Evolutionary conservation across 2,329 filamentous ascomycete genomes (phyloP), one percentile per base, ranked within the genome.

Genomic region (Pochonia chlamydosporia): DNA sequence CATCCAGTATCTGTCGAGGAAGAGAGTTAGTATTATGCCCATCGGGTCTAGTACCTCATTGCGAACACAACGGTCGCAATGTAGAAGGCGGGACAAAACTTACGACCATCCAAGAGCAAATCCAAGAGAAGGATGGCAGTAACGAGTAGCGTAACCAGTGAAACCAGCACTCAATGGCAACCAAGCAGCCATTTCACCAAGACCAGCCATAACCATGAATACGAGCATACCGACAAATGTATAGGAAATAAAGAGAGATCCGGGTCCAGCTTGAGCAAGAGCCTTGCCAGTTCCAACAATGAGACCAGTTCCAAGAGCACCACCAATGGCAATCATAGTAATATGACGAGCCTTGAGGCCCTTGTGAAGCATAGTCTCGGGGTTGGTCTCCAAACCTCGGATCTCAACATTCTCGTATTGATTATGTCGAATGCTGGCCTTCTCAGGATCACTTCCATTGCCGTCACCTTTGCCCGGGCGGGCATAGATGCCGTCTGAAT

Each of bases 111-210:
- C 86, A 11, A 91, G 75, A 48, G 85, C 79, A 63, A 93, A 93
- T 46, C 88, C 88, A 23, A 93, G 77, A 50, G 87, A 85, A 45
- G 87, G 87, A 57, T 93, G 87, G 59, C 82, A 85, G 70, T 89
- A 93, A 41, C 88, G 78, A 50, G 82, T 78, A 21, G 88, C 87
- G 60, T 91, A 93, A 58, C 86, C 86, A 51, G 87, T 87, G 66
- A 93, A 95, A 56, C 88, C 88, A 61, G 85, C 81, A 46, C 81
- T 79, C 58, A 90, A 74, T 43, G 88, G 88, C 28, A 93, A 66
- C 85, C 86, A 93, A 44, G 87, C 79, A 8, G 87, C 86, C 86
- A 93, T 93, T 66, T 92, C 87, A 52, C 87, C 88, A 4, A 93
- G 79, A 48, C 80, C 84, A 49, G 82, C 83, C 86, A 93, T 90